Evolutionary conservation across 1,139 yeast species (phyloP).

Genomic region (Yamadazyma taylorii): DNA sequence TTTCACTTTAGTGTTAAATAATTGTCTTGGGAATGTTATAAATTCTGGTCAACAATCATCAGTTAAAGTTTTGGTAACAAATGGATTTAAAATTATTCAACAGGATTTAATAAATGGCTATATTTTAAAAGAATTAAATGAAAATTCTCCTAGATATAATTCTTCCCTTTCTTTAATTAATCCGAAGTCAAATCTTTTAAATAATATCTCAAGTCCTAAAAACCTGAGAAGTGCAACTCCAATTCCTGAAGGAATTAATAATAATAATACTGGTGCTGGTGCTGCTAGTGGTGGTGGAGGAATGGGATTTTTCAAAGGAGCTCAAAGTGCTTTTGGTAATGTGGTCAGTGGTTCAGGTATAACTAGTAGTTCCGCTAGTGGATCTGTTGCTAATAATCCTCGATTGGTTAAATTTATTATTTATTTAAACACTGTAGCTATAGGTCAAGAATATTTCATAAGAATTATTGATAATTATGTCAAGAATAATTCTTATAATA

Average conservation of each 20-base stretch:
- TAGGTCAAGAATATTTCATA: slow-evolving; percentile 55
- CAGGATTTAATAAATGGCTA: slow-evolving; percentile 41
- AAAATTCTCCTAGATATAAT: slow-evolving; percentile 54
- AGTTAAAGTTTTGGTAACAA: slow-evolving; percentile 49
- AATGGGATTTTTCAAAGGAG: slow-evolving; percentile 46
- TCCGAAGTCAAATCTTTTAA: slow-evolving; percentile 14
- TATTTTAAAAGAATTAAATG: slow-evolving; percentile 51
- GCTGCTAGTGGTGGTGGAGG: slow-evolving; percentile 19
- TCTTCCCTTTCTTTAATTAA: slow-evolving; percentile 32
- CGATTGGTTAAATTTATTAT: slow-evolving; percentile 51
- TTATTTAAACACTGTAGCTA: slow-evolving; percentile 60
- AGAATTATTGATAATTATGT: slow-evolving; percentile 44
- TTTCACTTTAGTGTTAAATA: slow-evolving; percentile 68
- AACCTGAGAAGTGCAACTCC: slow-evolving; percentile 35
- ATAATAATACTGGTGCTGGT: no score
- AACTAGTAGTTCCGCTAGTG: slow-evolving; percentile 19
- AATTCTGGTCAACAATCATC: slow-evolving; percentile 61
- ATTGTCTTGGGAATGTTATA: slow-evolving; percentile 57
- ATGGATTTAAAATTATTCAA: slow-evolving; percentile 31
- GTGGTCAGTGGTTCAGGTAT: slow-evolving; percentile 38
- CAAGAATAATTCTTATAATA: slow-evolving; percentile 22
- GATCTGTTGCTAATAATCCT: slow-evolving; percentile 21
- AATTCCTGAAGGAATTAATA: slow-evolving; percentile 26
- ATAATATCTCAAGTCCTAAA: slow-evolving; percentile 26
- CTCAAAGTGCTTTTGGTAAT: slow-evolving; percentile 47